These are phyloP conservation scores for Thielaviopsis punctulata DNA, from an alignment of 2,329 filamentous ascomycete genomes.

Conservation along the genomic window DNA sequence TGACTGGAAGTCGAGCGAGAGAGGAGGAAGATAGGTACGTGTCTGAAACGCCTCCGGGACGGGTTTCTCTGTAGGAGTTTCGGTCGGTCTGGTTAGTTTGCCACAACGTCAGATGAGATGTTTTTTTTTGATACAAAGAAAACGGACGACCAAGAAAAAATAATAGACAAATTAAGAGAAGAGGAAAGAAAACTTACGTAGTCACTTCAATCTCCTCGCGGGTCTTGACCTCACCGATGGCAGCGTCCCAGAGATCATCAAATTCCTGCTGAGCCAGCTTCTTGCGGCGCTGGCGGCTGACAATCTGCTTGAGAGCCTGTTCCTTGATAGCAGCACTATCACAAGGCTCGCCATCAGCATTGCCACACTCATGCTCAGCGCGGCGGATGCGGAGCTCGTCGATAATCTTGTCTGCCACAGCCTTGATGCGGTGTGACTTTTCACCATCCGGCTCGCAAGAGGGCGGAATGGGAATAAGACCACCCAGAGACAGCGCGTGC, in stretches of 20 bases:
- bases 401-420: conserved; percentile 73
- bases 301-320: conserved; percentile 58
- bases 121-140: conserved; percentile 11
- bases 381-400: conserved; percentile 72
- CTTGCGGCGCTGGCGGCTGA: conserved; percentile 61
- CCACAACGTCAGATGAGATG: conserved; percentile 27
- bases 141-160: conserved; percentile 6
- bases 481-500: conserved; percentile 68
- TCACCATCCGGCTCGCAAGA: conserved; percentile 91
- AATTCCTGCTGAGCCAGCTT: conserved; percentile 78
- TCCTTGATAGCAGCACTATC: conserved; percentile 45
- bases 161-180: conserved; percentile 14
- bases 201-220: conserved; percentile 42
- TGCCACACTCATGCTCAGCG: conserved; percentile 79
- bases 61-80: conserved; percentile 54
- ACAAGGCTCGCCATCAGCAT: conserved; percentile 41
- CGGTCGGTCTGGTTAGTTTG: conserved; percentile 74
- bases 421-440: conserved; percentile 71
- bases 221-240: conserved; percentile 52
- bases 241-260: conserved; percentile 67
- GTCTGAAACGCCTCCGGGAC: conserved; percentile 42
- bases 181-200: conserved; percentile 31
- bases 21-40: conserved; percentile 64
- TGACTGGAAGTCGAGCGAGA: conserved; percentile 79
- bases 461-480: conserved; percentile 68